Evolutionary conservation across 163 green algal genomes (phyloP).

Genomic region (Coccomyxa subellipsoidea): DNA sequence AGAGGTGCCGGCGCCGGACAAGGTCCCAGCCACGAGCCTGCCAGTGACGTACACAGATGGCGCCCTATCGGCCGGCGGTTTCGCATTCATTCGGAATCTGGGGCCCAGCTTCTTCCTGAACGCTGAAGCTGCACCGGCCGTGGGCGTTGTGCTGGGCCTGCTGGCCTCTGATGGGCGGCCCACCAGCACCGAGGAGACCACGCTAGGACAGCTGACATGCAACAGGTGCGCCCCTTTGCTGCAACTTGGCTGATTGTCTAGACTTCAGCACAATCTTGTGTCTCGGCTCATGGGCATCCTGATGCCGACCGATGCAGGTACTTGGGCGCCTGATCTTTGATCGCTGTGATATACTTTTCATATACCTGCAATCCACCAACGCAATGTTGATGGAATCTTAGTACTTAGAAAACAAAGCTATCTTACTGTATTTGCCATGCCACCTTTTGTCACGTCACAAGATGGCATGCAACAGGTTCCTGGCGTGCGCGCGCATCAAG

Average conservation of each 20-base stretch:
- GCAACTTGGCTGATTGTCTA: too few species aligned
- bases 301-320: too few species aligned
- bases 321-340: too few species aligned
- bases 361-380: too few species aligned
- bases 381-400: too few species aligned
- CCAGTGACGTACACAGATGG: background rate
- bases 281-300: too few species aligned
- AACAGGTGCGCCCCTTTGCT: background rate
- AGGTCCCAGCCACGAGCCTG: background rate
- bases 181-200: background rate
- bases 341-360: too few species aligned
- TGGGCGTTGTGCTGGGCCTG: background rate
- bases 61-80: background rate
- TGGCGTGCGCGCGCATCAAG: slow-evolving; percentile 17
- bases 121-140: background rate
- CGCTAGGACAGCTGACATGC: background rate
- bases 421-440: too few species aligned
- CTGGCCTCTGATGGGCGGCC: background rate
- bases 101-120: background rate
- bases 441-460: background rate
- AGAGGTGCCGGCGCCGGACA: background rate
- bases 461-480: background rate
- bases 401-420: too few species aligned
- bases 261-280: too few species aligned
- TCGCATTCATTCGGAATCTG: background rate